Conservation (phyloP, 371 early-diverging fungal genomes). For the Mortierella sp. region DNA sequence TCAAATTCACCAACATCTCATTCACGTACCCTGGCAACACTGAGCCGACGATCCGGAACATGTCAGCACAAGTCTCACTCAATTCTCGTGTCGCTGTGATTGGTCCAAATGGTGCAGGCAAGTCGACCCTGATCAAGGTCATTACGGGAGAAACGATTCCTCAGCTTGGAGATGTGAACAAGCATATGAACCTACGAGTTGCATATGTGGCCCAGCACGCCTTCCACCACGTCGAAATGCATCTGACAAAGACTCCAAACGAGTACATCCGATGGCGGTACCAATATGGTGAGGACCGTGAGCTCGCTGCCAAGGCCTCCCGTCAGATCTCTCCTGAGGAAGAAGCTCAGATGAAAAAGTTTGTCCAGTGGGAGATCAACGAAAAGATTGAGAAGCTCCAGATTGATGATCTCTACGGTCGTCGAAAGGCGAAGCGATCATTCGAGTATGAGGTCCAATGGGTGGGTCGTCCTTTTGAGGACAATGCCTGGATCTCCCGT, state of each 20-base stretch:
- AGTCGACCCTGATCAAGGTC: conserved; percentile 84
- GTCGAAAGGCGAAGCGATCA: conserved; percentile 74
- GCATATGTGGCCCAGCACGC: conserved; percentile 84
- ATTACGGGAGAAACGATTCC: conserved; percentile 79
- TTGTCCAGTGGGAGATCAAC: conserved; percentile 60
- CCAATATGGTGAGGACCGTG: conserved; percentile 72
- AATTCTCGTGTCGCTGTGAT: conserved; percentile 75
- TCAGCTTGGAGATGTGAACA: conserved; percentile 73
- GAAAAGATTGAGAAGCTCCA: conserved; percentile 63
- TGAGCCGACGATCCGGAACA: conserved; percentile 59
- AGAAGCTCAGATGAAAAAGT: conserved; percentile 68
- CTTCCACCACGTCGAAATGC: conserved; percentile 77
- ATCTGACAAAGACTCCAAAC: conserved; percentile 70
- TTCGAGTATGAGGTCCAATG: conserved; percentile 73
- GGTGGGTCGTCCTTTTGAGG: conserved; percentile 65
- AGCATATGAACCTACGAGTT: conserved; percentile 74
- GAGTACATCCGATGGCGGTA: conserved; percentile 78
- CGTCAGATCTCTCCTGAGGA: conserved; percentile 69
- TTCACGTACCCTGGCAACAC: conserved; percentile 73
- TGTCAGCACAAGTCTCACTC: conserved; percentile 69
- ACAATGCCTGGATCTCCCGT: conserved; percentile 76
- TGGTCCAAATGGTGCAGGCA: conserved; percentile 81
- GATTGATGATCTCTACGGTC: conserved; percentile 66
- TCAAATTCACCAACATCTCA: conserved; percentile 71
- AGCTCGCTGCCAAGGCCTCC: conserved; percentile 65